Evolutionary conservation across 441 rosid species (phyloP).

Genomic region (Gossypium schwendimanii): DNA sequence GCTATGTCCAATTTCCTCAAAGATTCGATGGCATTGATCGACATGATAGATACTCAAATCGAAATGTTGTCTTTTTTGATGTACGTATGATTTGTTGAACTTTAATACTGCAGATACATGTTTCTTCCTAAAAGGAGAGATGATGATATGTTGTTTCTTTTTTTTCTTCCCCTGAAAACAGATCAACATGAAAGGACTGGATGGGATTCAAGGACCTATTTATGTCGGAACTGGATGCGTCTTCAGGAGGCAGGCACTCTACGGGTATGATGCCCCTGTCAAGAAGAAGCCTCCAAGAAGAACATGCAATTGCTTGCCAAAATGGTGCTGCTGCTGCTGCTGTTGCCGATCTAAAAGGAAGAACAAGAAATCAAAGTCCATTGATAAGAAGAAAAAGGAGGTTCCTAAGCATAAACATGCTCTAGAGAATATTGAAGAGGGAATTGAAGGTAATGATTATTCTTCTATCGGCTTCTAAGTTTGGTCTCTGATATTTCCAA

Average conservation of each 20-base stretch:
- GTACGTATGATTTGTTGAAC: constrained; percentile 35
- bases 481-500: neutral
- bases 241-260: constrained; percentile 89
- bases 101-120: neutral
- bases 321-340: constrained; percentile 56
- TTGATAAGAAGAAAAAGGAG: constrained; percentile 55
- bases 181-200: constrained; percentile 98
- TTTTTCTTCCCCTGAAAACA: constrained; percentile 20
- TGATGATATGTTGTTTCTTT: neutral
- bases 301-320: constrained; percentile 90
- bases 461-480: neutral
- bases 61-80: constrained; percentile 89
- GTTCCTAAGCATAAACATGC: constrained; percentile 70
- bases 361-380: constrained; percentile 45
- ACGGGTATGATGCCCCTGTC: constrained; percentile 81
- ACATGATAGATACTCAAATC: constrained; percentile 85
- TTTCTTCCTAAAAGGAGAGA: neutral
- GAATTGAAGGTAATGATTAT: constrained; percentile 52
- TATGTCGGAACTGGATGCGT: constrained; percentile 97
- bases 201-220: constrained; percentile 95
- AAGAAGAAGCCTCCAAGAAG: constrained; percentile 74
- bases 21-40: constrained; percentile 90
- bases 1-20: constrained; percentile 94
- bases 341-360: constrained; percentile 53
- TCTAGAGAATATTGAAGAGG: constrained; percentile 72